These are phyloP conservation scores for Pythium phragmitis DNA, from an alignment of 352 stramenopile species.

Conservation along the genomic window DNA sequence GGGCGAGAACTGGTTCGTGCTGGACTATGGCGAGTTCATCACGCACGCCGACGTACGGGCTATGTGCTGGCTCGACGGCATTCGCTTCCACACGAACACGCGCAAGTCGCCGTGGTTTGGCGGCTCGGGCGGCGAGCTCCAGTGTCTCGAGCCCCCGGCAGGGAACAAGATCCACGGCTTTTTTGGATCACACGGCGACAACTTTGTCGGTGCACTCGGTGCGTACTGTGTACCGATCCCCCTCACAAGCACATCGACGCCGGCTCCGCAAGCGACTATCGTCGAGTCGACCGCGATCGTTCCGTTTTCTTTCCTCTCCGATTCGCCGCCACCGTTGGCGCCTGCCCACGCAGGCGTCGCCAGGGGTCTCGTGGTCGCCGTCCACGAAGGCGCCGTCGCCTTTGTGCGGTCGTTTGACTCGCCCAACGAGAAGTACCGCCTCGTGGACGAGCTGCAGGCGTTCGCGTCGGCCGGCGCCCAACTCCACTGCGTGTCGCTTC, in stretches of 20 bases:
- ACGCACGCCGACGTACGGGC: constrained; percentile 49
- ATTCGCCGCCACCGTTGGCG: background rate
- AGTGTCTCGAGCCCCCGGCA: constrained; percentile 37
- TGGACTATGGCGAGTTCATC: constrained; percentile 48
- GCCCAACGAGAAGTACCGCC: background rate
- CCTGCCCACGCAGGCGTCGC: background rate
- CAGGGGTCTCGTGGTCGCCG: constrained; percentile 28
- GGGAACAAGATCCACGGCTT: constrained; percentile 47
- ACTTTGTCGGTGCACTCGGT: constrained; percentile 53
- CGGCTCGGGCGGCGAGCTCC: constrained; percentile 43
- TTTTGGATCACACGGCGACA: constrained; percentile 48
- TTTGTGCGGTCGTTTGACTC: constrained; percentile 25
- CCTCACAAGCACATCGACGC: background rate
- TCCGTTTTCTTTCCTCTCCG: constrained; percentile 3
- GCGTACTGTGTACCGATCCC: constrained; percentile 30
- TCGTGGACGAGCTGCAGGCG: constrained; percentile 11
- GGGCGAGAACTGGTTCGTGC: constrained; percentile 33
- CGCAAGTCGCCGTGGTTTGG: constrained; percentile 53
- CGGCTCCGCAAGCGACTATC: background rate
- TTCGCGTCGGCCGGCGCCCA: constrained; percentile 29
- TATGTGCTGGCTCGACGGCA: constrained; percentile 64
- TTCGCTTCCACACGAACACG: constrained; percentile 60
- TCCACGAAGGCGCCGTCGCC: constrained; percentile 13
- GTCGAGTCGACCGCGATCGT: background rate
- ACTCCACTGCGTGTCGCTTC: constrained; percentile 38